Base-by-base conservation (phyloP, 805 yeast genomes). In the Nakazawaea anatomiae region DNA sequence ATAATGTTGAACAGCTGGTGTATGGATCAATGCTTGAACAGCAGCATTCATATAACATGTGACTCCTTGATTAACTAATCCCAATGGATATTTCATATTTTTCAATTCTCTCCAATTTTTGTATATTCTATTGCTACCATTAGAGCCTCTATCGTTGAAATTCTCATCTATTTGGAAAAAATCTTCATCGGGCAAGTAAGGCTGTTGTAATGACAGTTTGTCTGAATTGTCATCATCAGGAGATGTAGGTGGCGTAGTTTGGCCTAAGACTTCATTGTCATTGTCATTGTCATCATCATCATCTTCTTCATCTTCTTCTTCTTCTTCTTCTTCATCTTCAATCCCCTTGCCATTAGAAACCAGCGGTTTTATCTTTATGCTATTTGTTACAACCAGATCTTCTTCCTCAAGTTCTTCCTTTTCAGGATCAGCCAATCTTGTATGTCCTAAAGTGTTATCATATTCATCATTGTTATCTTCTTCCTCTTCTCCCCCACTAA, bases 31-130 rank as follows among this genome's bases (percentile, higher is more conserved):
- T 1, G 95, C 83, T 70, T 92, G 98, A 29, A 94, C 83, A 1
- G 97, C 97, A 6, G 96, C 85, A 66, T 94, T 92, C 79, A 92
- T 91, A 69, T 92, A 92, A 66, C 99, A 92, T 4, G 98, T 92
- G 44, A 94, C 98, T 40, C 97, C 97, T 58, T 86, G 91, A 66
- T 92, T 92, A 46, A 87, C 67, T 46, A 92, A 71, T 0, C 99
- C 99, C 29, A 76, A 65, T 2, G 84, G 81, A n/a, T 85, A 85
- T 36, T 76, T 75, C 39, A 68, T 61, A 4, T 66, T 65, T 11
- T 70, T 64, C 49, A 77, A 68, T 48, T 74, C 77, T n/a, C 78
- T 65, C 91, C 96, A 90, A 52, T 82, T 82, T 64, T 89, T 90
- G 52, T 70, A 62, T 32, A 89, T 83, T 50, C 88, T 73, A 0